These are phyloP conservation scores for Phytophthora europaea DNA, from an alignment of 352 stramenopile genomes.

Conservation along the genomic window DNA sequence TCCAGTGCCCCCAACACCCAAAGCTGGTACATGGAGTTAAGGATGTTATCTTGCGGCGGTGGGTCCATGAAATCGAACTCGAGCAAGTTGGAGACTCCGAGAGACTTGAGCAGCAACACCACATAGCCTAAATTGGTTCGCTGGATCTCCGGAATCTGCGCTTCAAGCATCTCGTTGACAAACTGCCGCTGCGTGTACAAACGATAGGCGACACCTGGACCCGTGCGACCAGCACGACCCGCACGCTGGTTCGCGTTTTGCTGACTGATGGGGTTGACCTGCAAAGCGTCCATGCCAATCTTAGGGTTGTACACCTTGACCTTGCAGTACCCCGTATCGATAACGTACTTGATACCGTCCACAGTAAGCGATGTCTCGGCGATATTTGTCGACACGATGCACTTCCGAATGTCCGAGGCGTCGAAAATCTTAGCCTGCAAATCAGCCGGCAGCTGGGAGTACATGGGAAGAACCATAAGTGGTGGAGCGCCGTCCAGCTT, in stretches of 20 bases:
- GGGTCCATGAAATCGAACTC: constrained; percentile 99
- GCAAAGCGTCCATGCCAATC: constrained; percentile 99
- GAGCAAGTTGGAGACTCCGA: constrained; percentile 96
- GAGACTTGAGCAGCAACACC: constrained; percentile 98
- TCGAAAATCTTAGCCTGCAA: constrained; percentile 99
- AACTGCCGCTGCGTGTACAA: constrained; percentile 99
- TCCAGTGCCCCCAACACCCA: constrained; percentile 98
- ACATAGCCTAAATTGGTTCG: constrained; percentile 98
- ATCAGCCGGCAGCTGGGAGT: constrained; percentile 98
- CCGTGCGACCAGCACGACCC: constrained; percentile 94
- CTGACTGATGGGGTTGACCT: constrained; percentile 96
- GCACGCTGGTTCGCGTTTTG: constrained; percentile 98
- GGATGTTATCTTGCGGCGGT: constrained; percentile 97
- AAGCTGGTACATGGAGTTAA: constrained; percentile 99
- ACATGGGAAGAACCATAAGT: constrained; percentile 99
- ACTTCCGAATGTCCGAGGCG: constrained; percentile 95
- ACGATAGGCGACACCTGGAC: constrained; percentile 94
- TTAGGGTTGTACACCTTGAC: constrained; percentile 99
- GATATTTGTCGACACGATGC: constrained; percentile 99
- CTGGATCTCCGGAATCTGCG: constrained; percentile 98
- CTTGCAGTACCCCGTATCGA: constrained; percentile 98
- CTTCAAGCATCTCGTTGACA: constrained; percentile 97
- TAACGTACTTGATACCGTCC: constrained; percentile 98
- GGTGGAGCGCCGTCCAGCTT: constrained; percentile 94
- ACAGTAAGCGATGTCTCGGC: constrained; percentile 97